A percentile compares a stretch with the other conserved stretches of the same genome.
These are phyloP conservation scores for Saccharata proteae DNA, from an alignment of 2,329 filamentous ascomycete species.

Conservation along the genomic window DNA sequence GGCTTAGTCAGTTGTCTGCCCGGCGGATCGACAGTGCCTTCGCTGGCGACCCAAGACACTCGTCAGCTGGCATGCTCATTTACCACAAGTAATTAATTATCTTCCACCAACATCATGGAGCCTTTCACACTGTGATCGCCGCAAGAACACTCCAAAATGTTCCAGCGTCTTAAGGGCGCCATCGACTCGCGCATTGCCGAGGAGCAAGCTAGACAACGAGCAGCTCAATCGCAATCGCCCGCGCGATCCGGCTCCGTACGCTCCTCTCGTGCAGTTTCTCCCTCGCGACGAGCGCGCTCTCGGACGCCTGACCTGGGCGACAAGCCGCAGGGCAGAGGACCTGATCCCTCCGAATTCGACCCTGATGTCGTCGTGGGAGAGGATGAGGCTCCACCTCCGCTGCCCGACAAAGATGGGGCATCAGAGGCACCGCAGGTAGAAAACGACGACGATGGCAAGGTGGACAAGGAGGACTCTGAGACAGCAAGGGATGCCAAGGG, in stretches of 20 bases:
- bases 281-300: constrained; percentile 20
- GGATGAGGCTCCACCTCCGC: constrained; percentile 50
- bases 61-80: too few relatives aligned
- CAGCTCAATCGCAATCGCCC: constrained; percentile 31
- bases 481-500: constrained; percentile 16
- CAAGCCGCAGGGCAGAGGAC: constrained; percentile 41
- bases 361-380: constrained; percentile 79
- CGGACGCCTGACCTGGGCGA: constrained; percentile 21
- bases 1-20: too few relatives aligned
- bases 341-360: constrained; percentile 81
- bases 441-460: constrained; percentile 18
- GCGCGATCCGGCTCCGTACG: constrained; percentile 33
- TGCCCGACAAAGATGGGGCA: constrained; percentile 25
- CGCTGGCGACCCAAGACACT: too few relatives aligned
- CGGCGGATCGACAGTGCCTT: too few relatives aligned
- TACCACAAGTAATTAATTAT: too few relatives aligned
- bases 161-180: constrained; percentile 66
- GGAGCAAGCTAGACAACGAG: constrained; percentile 71
- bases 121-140: too few relatives aligned
- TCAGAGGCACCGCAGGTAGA: constrained; percentile 13
- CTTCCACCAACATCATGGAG: too few relatives aligned
- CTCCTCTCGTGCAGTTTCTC: constrained; percentile 30
- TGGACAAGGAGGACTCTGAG: constrained; percentile 17
- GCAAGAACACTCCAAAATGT: too few relatives aligned
- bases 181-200: constrained; percentile 83